Conservation (phyloP, 2,329 filamentous ascomycete species). For the Pezicula carpinea region DNA sequence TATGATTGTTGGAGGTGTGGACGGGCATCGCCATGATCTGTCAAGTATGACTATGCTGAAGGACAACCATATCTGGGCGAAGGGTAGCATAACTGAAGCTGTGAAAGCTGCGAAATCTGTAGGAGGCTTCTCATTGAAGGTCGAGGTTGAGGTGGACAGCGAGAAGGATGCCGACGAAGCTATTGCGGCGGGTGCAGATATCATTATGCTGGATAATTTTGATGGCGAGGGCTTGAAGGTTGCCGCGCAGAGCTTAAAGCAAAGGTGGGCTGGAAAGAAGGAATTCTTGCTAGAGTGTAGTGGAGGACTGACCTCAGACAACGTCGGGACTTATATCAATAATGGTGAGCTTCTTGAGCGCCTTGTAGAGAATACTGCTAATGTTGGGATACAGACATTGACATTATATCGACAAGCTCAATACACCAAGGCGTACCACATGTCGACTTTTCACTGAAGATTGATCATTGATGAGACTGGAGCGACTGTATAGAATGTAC, state of each 20-base stretch:
- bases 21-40: constrained; percentile 87
- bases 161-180: constrained; percentile 88
- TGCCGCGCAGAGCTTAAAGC: constrained; percentile 71
- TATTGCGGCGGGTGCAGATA: constrained; percentile 83
- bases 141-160: constrained; percentile 92
- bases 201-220: constrained; percentile 98
- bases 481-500: neutral
- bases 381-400: constrained; percentile 58
- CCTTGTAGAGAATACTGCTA: constrained; percentile 14
- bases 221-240: constrained; percentile 69
- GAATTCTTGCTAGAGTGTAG: constrained; percentile 87
- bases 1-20: constrained; percentile 89
- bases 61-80: constrained; percentile 96
- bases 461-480: constrained; percentile 41
- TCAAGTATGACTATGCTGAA: constrained; percentile 98
- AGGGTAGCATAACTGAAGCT: constrained; percentile 79
- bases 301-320: constrained; percentile 80
- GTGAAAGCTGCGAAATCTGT: constrained; percentile 78
- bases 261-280: constrained; percentile 70
- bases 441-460: constrained; percentile 95
- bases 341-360: constrained; percentile 47
- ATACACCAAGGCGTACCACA: constrained; percentile 95
- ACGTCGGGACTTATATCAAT: constrained; percentile 77
- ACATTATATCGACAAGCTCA: constrained; percentile 92
- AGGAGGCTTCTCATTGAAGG: constrained; percentile 86